Conservation (phyloP, 345 rosid species). For the Garcia nutans region DNA sequence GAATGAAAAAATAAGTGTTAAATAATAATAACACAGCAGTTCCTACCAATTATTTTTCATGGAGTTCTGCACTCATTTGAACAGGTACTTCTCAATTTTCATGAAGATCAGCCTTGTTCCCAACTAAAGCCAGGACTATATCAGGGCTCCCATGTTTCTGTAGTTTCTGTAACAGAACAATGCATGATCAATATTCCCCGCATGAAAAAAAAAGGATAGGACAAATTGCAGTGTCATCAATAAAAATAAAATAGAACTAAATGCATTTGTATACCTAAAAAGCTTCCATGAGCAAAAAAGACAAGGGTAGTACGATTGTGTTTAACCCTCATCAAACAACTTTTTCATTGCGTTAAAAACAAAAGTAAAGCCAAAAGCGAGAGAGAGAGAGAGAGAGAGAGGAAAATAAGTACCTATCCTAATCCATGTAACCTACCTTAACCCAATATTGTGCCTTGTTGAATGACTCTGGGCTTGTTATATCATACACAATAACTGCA, state of each 20-base stretch:
- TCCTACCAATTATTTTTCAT: not conserved
- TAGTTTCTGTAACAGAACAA: conserved; percentile 59
- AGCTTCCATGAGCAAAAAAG: not conserved
- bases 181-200: not conserved
- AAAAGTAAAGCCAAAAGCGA: not conserved
- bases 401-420: not conserved
- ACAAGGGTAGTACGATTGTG: not conserved
- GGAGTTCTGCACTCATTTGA: conserved; percentile 48
- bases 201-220: not conserved
- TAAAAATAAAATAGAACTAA: not conserved
- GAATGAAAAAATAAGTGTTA: conserved; percentile 13
- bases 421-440: conserved; percentile 52
- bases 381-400: not conserved
- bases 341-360: not conserved
- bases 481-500: conserved; percentile 92
- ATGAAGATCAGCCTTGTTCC: conserved; percentile 95
- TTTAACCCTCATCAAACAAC: not conserved
- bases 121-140: conserved; percentile 94
- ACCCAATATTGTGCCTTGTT: conserved; percentile 97
- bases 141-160: conserved; percentile 97
- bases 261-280: not conserved
- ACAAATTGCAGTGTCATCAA: not conserved
- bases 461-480: conserved; percentile 91
- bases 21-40: conserved; percentile 13
- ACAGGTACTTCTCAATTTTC: conserved; percentile 75